A percentile compares a stretch with the other conserved stretches of the same genome.
These are phyloP conservation scores for Podila epicladia DNA, from an alignment of 192 early-diverging fungal genomes.

Conservation along the genomic window DNA sequence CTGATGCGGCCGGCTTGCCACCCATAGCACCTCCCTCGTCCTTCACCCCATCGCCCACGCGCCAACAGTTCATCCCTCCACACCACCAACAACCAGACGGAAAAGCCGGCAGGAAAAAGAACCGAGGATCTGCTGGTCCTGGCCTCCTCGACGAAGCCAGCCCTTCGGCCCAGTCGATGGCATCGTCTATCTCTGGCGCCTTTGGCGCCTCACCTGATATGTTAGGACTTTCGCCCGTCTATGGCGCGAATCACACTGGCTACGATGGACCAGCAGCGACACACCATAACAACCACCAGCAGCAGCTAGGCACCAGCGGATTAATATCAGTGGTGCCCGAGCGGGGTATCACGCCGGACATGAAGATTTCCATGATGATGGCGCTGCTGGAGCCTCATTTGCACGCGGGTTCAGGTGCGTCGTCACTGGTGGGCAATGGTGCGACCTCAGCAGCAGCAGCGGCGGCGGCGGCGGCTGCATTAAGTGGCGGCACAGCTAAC, in stretches of 20 bases:
- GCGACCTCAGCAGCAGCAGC: constrained; percentile 6
- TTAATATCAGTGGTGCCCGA: constrained; percentile 17
- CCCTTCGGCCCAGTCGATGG: background rate
- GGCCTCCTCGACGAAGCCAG: constrained; percentile 1
- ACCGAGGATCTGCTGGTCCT: background rate
- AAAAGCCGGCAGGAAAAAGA: background rate
- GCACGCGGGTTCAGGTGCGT: no score
- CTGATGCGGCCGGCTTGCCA: constrained; percentile 30
- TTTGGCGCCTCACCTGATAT: constrained; percentile 12
- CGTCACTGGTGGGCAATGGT: background rate
- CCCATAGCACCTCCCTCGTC: constrained; percentile 23
- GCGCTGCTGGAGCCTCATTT: constrained; percentile 11
- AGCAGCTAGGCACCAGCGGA: background rate
- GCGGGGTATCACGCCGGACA: constrained; percentile 38
- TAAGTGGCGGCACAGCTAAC: constrained; percentile 39
- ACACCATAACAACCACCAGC: background rate
- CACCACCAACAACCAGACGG: background rate
- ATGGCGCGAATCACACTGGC: background rate
- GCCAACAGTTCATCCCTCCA: background rate
- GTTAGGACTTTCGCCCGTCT: constrained; percentile 12
- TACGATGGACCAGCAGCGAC: background rate
- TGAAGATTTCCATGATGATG: constrained; percentile 47
- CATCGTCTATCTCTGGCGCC: background rate
- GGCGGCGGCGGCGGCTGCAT: constrained; percentile 27
- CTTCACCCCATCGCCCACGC: constrained; percentile 4